These are phyloP conservation scores for Aspergillus persii DNA, from an alignment of 2,329 filamentous ascomycete species.

Conservation along the genomic window DNA sequence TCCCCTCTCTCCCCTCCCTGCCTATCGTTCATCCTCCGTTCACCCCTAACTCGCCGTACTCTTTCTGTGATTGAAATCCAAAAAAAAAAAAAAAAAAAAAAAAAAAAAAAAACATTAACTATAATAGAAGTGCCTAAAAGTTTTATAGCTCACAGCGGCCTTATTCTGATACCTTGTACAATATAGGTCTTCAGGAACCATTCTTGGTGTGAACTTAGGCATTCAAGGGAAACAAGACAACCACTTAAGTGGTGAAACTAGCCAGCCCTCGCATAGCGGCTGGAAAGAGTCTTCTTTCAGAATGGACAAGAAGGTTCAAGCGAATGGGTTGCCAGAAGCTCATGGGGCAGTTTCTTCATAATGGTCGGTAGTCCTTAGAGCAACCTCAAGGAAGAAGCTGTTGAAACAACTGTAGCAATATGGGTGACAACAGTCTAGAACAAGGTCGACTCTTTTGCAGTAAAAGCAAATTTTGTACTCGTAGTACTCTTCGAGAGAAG, in stretches of 20 bases:
- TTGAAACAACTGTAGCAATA: neutral
- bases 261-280: neutral
- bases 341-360: neutral
- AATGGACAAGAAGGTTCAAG: neutral
- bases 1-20: constrained; percentile 3
- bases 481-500: neutral
- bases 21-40: constrained; percentile 3
- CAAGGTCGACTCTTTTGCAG: neutral
- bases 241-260: neutral
- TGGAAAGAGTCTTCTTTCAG: neutral
- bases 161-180: neutral
- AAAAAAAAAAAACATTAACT: neutral
- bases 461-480: neutral
- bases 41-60: constrained; percentile 1
- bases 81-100: no score
- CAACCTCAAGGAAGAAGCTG: neutral
- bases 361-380: neutral
- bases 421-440: neutral
- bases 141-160: neutral
- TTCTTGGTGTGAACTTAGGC: neutral
- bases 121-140: neutral
- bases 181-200: neutral
- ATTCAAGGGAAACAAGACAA: neutral
- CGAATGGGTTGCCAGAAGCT: neutral
- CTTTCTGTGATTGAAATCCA: constrained; percentile 8